These are phyloP conservation scores for Penicillium sclerotiorum DNA, from an alignment of 2,329 filamentous ascomycete genomes.

Conservation along the genomic window DNA sequence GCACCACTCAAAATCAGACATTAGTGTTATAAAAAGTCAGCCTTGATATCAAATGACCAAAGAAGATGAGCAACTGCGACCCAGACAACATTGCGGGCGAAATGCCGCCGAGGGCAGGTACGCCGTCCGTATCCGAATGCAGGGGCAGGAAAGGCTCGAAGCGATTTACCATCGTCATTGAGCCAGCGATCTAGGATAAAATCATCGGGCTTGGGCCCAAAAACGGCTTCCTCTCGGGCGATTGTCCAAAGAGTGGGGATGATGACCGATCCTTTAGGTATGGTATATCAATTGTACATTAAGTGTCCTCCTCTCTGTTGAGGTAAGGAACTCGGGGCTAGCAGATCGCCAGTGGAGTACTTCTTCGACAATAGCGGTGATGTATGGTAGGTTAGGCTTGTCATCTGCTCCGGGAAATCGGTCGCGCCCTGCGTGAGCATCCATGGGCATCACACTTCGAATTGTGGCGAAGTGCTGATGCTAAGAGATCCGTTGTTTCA, in stretches of 20 bases:
- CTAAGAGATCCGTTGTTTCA: conserved; percentile 1
- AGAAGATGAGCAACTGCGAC: conserved; percentile 32
- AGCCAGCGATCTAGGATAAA: conserved; percentile 19
- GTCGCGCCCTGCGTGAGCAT: conserved; percentile 27
- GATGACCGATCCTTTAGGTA: conserved; percentile 37
- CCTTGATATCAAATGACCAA: conserved; percentile 35
- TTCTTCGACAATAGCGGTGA: conserved; percentile 33
- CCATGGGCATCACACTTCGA: conserved; percentile 2
- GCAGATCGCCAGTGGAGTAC: conserved; percentile 32
- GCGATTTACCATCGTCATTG: neutral
- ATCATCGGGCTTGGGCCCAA: conserved; percentile 15
- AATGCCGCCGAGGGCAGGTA: conserved; percentile 34
- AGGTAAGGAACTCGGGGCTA: conserved; percentile 25
- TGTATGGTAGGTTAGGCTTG: conserved; percentile 28
- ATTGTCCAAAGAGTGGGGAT: conserved; percentile 21
- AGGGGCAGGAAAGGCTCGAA: neutral
- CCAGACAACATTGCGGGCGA: conserved; percentile 36
- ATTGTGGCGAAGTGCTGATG: conserved; percentile 2
- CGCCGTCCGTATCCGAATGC: conserved; percentile 35
- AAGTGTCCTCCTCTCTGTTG: conserved; percentile 28
- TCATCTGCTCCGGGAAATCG: conserved; percentile 34
- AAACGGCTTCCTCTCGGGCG: conserved; percentile 12
- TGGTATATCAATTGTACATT: conserved; percentile 35
- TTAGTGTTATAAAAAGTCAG: conserved; percentile 10
- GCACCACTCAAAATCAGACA: too few relatives aligned